These are phyloP conservation scores for Eremochloa ophiuroides DNA, from an alignment of 176 grass and related monocot species.

Conservation along the genomic window DNA sequence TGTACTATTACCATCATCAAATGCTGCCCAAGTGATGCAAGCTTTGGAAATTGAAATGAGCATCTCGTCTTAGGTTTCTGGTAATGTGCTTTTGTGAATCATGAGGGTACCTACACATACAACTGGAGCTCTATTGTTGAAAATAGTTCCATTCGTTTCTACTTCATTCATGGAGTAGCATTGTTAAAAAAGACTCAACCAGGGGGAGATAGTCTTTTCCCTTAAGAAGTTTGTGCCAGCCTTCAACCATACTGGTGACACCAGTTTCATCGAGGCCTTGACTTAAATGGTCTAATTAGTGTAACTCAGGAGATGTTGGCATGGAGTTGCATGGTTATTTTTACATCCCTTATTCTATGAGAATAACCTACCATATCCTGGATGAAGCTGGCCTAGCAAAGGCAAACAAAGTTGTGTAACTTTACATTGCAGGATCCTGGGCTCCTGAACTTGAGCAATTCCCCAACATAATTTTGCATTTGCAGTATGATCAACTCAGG, in stretches of 20 bases:
- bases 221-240: background rate
- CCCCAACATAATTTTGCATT: background rate
- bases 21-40: background rate
- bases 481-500: background rate
- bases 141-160: background rate
- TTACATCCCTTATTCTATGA: background rate
- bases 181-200: background rate
- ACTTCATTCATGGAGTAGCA: background rate
- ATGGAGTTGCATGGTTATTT: background rate
- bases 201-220: background rate
- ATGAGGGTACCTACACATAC: background rate
- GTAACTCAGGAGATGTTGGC: background rate
- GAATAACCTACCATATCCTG: background rate
- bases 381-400: slow-evolving; percentile 8
- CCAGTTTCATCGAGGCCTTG: background rate
- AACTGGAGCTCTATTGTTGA: background rate
- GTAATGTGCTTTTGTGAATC: background rate
- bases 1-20: background rate
- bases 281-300: background rate
- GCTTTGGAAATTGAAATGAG: background rate
- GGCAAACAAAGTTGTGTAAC: background rate
- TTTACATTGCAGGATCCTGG: background rate
- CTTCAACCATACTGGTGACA: background rate
- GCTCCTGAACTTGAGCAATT: background rate
- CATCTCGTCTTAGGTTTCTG: background rate